phyloP scores from a whole-genome alignment of 148 eudicot species.

The Amaranthus palmeri region DNA sequence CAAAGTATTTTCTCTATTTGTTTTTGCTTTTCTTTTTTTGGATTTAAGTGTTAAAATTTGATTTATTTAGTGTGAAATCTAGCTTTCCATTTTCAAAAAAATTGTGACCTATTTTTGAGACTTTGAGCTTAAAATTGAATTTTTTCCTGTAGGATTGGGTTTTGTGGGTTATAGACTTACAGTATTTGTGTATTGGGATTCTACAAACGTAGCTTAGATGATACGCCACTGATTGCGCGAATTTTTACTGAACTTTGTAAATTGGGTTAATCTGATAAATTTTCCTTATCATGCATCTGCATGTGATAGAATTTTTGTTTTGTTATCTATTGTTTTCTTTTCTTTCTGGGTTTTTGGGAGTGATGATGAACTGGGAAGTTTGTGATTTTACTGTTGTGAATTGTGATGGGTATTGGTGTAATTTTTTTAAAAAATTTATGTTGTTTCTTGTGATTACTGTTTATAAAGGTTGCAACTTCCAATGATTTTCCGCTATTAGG shows the following conservation, averaged over 20 bases:
- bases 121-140: background rate
- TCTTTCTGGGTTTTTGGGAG: background rate
- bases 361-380: background rate
- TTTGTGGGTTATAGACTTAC: background rate
- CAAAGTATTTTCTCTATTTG: too few relatives aligned
- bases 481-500: too few relatives aligned
- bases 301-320: background rate
- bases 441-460: background rate
- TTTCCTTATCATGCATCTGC: background rate
- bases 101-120: background rate
- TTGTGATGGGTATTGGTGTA: background rate
- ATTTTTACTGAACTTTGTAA: background rate
- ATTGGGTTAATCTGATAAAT: background rate
- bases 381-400: background rate
- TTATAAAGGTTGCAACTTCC: background rate
- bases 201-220: background rate
- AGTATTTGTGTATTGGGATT: slow-evolving; percentile 7
- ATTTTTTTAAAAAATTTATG: background rate
- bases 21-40: too few relatives aligned
- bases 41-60: too few relatives aligned
- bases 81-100: background rate
- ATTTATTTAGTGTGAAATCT: too few relatives aligned
- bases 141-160: background rate
- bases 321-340: background rate
- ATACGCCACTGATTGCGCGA: background rate